A percentile compares a stretch with the other conserved stretches of the same genome.
phyloP scores from a whole-genome alignment of 2,329 filamentous ascomycete species.

The Calonectria pseudoreteaudii region DNA sequence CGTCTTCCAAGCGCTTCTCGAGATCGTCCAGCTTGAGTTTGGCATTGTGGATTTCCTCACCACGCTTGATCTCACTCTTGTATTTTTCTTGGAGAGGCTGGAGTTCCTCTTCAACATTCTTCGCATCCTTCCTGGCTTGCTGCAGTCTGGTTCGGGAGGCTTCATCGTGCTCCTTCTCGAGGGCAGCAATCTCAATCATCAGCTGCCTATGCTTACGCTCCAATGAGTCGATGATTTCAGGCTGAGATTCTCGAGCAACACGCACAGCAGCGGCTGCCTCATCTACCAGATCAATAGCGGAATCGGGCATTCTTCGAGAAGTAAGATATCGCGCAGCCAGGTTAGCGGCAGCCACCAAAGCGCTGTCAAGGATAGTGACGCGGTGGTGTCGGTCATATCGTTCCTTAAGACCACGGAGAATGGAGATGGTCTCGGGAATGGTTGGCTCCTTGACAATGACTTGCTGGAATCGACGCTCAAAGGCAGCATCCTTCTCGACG shows the following conservation, averaged over 20 bases:
- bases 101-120: conserved; percentile 94
- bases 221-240: conserved; percentile 93
- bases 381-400: conserved; percentile 98
- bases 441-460: conserved; percentile 95
- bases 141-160: conserved; percentile 86
- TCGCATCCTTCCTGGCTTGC: conserved; percentile 88
- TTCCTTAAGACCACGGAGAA: conserved; percentile 97
- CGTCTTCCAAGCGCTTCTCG: conserved; percentile 92
- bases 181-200: conserved; percentile 96
- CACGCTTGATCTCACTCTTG: conserved; percentile 89
- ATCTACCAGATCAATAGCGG: conserved; percentile 95
- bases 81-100: conserved; percentile 95
- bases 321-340: conserved; percentile 95
- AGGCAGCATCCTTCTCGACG: conserved; percentile 98
- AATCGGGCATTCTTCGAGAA: conserved; percentile 89
- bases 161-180: conserved; percentile 94
- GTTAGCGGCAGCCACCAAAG: conserved; percentile 90
- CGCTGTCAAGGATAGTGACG: conserved; percentile 94
- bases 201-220: conserved; percentile 91
- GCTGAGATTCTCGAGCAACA: conserved; percentile 95
- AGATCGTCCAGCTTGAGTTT: conserved; percentile 95
- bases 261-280: conserved; percentile 97
- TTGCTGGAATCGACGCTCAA: conserved; percentile 98
- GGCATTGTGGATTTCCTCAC: conserved; percentile 91
- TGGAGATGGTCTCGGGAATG: conserved; percentile 92